A percentile compares a stretch with the other conserved stretches of the same genome.
These are phyloP conservation scores for Hypoxylon sp. DNA, from an alignment of 2,329 filamentous ascomycete genomes.

Conservation along the genomic window DNA sequence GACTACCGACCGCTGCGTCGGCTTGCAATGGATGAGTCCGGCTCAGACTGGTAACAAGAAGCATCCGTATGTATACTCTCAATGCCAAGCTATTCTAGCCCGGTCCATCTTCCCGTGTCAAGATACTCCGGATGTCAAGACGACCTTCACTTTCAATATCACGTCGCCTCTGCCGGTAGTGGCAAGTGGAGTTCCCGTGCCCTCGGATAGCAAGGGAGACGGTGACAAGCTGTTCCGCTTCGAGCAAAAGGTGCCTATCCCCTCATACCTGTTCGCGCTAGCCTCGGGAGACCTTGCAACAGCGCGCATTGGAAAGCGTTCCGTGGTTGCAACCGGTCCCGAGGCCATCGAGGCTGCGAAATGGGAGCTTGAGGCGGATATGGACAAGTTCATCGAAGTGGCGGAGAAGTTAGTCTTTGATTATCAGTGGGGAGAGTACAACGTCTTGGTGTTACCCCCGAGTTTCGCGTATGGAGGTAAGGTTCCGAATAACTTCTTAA, in stretches of 20 bases:
- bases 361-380: conserved; percentile 92
- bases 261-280: conserved; percentile 94
- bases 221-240: conserved; percentile 83
- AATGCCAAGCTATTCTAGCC: conserved; percentile 96
- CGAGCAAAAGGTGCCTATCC: conserved; percentile 91
- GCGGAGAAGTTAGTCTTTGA: conserved; percentile 87
- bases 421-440: conserved; percentile 96
- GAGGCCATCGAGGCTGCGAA: conserved; percentile 87
- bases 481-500: conserved; percentile 49
- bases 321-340: conserved; percentile 87
- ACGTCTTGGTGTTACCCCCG: conserved; percentile 89
- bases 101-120: conserved; percentile 96
- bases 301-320: conserved; percentile 88
- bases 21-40: conserved; percentile 94
- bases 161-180: conserved; percentile 90
- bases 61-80: conserved; percentile 97
- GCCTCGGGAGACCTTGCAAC: conserved; percentile 87
- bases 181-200: conserved; percentile 81
- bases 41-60: conserved; percentile 96
- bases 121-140: conserved; percentile 97
- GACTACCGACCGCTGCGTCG: conserved; percentile 91
- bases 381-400: conserved; percentile 90
- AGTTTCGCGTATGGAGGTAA: conserved; percentile 89
- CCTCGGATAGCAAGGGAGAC: conserved; percentile 62
- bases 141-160: conserved; percentile 92